phyloP scores from a whole-genome alignment of 2,329 filamentous ascomycete species.

The Alternaria alternata region DNA sequence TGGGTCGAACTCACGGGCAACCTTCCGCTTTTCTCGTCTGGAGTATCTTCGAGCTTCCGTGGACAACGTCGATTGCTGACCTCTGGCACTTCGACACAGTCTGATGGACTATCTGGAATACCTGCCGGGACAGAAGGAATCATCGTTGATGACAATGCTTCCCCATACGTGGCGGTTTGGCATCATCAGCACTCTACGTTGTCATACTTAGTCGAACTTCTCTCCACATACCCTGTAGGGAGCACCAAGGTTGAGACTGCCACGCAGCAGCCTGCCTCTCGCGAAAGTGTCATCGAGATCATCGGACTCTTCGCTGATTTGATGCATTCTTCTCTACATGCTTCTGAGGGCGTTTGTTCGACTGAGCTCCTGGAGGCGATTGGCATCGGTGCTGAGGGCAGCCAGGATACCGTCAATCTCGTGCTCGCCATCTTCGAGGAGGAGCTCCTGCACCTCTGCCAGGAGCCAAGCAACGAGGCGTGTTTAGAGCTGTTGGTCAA shows the following conservation, averaged over 20 bases:
- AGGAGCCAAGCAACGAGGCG: constrained; percentile 67
- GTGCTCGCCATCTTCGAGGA: constrained; percentile 86
- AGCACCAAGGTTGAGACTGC: constrained; percentile 59
- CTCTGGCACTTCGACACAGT: constrained; percentile 14
- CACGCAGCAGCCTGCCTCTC: constrained; percentile 58
- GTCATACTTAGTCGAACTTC: constrained; percentile 77
- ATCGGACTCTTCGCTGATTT: constrained; percentile 77
- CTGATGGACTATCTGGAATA: constrained; percentile 64
- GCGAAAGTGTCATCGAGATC: constrained; percentile 74
- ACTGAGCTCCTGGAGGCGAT: constrained; percentile 41
- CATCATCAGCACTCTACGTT: constrained; percentile 79
- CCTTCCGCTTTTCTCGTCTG: constrained; percentile 68
- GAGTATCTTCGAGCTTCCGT: constrained; percentile 24
- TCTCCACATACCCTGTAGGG: constrained; percentile 72
- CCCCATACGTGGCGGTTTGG: constrained; percentile 78
- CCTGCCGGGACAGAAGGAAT: constrained; percentile 71
- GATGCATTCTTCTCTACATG: constrained; percentile 57
- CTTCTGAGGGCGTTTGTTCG: constrained; percentile 38
- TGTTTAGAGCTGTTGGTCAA: constrained; percentile 73
- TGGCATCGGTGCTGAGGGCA: constrained; percentile 57
- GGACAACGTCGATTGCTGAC: constrained; percentile 36
- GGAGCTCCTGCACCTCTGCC: constrained; percentile 60
- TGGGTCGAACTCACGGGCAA: constrained; percentile 73
- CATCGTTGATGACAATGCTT: constrained; percentile 76
- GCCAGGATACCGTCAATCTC: constrained; percentile 78